Evolutionary conservation across 2,329 filamentous ascomycete species (phyloP).

Genomic region (Fusarium temperatum): DNA sequence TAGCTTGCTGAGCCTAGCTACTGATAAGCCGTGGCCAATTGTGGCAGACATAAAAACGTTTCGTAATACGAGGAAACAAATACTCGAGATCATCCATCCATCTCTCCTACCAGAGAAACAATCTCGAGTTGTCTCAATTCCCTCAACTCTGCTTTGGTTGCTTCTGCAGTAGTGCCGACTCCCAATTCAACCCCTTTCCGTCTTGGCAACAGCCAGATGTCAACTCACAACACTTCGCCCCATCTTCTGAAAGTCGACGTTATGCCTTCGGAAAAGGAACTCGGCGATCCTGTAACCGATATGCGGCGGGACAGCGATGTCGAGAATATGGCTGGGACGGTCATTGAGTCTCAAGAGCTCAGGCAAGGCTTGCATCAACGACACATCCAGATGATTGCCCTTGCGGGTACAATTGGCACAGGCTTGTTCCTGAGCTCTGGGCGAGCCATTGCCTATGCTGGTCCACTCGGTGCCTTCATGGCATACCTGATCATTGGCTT

Average conservation of each 20-base stretch:
- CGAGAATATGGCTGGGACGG: background rate
- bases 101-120: background rate
- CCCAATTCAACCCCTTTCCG: background rate
- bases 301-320: background rate
- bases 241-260: background rate
- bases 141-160: background rate
- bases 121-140: background rate
- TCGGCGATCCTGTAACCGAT: background rate
- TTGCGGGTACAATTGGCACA: background rate
- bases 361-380: background rate
- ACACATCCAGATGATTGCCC: constrained; percentile 5
- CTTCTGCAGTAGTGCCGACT: background rate
- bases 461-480: background rate
- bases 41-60: background rate
- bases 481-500: background rate
- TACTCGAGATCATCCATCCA: background rate
- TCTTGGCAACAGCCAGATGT: background rate
- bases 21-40: constrained; percentile 1
- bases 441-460: background rate
- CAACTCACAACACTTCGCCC: background rate
- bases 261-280: background rate
- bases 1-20: background rate
- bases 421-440: constrained; percentile 1
- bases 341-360: background rate
- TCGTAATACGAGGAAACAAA: background rate